Evolutionary conservation across 1,139 yeast species (phyloP), one percentile per base, ranked within the genome.

Genomic region (Suhomyces bokatorum): DNA sequence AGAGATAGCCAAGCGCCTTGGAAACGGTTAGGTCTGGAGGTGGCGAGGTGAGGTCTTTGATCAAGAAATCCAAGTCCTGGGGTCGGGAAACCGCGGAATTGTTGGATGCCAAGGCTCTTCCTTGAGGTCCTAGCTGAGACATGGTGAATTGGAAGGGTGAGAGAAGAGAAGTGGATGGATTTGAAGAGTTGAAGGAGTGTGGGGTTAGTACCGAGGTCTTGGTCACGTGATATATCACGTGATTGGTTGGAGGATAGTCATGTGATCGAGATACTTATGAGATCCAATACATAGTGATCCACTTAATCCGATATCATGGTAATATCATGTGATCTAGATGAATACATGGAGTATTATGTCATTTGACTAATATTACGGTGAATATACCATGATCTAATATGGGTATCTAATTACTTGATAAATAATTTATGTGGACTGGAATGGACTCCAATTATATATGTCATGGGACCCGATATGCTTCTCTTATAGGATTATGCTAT

Each of bases 1-100:
- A 81, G 10, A 81, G 53, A 53, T 80, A 78, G 1, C 86, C 81
- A 32, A 83, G 58, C 3, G 75, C 53, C 43, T 72, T 67, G 30
- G 60, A 53, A 3, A 71, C 62, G 0, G 74, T 61, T 4, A 70
- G 57, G 12, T 60, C 60, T 4, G 65, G 54, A 14, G 56, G 56
- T 0, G 81, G 81, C 46, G 64, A 60, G 26, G 75, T 53, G 39
- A 78, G 56, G 30, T 78, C 79, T 52, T 75, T 57, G 14, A 79
- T 62, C 32, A 80, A 54, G 49, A 61, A 75, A 56, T 80, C 85
- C 35, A 80, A 60, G 44, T 77, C 82, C 45, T 72, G 77, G 0
- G 78, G 77, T 8, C 24, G 4, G 24, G 24, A 20, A 20, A 20
- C 24, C 8, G 24, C 6, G 2, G 24, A 8, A 20, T 20, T 20